phyloP scores from a whole-genome alignment of 1,284 basidiomycete genomes.

The Schizophyllum commune region DNA sequence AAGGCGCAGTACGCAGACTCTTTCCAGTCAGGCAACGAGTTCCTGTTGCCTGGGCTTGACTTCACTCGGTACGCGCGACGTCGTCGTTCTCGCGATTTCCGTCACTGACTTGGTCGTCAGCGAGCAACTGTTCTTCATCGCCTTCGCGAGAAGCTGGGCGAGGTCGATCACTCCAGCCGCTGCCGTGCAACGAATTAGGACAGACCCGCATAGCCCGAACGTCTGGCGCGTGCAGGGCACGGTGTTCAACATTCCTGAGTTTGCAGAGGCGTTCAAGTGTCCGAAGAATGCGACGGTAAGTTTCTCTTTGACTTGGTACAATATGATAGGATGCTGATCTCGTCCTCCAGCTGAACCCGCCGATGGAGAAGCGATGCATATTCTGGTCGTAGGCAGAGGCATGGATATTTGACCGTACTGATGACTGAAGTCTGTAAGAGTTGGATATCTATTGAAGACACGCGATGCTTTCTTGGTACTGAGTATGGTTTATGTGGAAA shows the following conservation, averaged over 20 bases:
- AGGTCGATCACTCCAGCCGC: slow-evolving; percentile 67
- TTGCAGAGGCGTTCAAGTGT: slow-evolving; percentile 73
- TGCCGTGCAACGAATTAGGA: slow-evolving; percentile 75
- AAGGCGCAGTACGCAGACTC: slow-evolving; percentile 56
- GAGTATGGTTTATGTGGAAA: too few species aligned
- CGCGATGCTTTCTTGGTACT: too few species aligned
- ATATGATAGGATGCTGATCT: neutral
- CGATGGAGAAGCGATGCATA: slow-evolving; percentile 54
- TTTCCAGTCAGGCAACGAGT: slow-evolving; percentile 52
- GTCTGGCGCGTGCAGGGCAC: slow-evolving; percentile 79
- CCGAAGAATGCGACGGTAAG: slow-evolving; percentile 42
- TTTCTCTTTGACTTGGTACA: slow-evolving; percentile 32
- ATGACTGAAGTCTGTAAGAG: neutral
- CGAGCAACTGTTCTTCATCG: slow-evolving; percentile 88
- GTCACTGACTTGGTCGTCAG: slow-evolving; percentile 25
- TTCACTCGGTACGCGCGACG: slow-evolving; percentile 50
- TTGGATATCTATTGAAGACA: too few species aligned
- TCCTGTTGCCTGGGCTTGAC: slow-evolving; percentile 75
- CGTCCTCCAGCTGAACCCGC: slow-evolving; percentile 50
- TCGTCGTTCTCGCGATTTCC: neutral
- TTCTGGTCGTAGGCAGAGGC: slow-evolving; percentile 44
- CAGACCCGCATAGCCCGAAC: slow-evolving; percentile 84
- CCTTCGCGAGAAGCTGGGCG: slow-evolving; percentile 76
- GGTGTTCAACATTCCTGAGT: slow-evolving; percentile 72
- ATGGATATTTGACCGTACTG: neutral